Base-by-base conservation (phyloP, 495 filamentous ascomycete species). In the Lasiosphaeria ovina region DNA sequence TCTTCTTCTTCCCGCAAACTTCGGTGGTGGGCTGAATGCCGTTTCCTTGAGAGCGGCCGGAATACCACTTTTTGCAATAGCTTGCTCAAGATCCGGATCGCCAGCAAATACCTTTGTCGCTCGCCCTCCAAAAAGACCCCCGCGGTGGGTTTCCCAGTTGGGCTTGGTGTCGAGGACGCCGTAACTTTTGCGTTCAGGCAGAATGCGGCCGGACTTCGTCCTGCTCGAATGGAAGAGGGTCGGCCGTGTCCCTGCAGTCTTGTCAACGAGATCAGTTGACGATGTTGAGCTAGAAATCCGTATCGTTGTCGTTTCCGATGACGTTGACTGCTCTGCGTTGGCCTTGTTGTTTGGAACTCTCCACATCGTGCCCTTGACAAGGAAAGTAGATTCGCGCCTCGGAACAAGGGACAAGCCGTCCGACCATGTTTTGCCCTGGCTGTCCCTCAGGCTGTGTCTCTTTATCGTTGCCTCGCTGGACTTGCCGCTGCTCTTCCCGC, bases 161-260 rank as follows among this genome's bases (percentile, higher is more conserved):
- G 47, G 32, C 33, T 60, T 66, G 6, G 35, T 14, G 33, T 55
- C 50, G 8, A 66, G 35, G 2, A 44, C 51, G 17, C 60, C 64
- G 36, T 61, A 63, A 54, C 64, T 66, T 51, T 63, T 66, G 38
- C 64, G 57, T 11, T 58, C 45, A 24, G 64, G 49, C 3, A 59
- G 9, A 35, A 61, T 59, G n/a, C 58, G 54, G 40, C 57, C 58
- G 11, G 57, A 51, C 34, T 33, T 60, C 34, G 54, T 58, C 42
- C 51, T 63, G 10, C 40, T 9, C 10, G 58, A 12, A 50, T 55
- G 59, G 38, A 58, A 61, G 1, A 63, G 51, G 3, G 34, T 63
- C 4, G 66, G 58, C 0, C 24, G 14, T 12, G 48, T 44, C 2
- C 55, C 57, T 2, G 17, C 24, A 2, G 60, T 58, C 1, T 58